Evolutionary conservation across 1,139 yeast genomes (phyloP).

Genomic region (Yarrowia galli): DNA sequence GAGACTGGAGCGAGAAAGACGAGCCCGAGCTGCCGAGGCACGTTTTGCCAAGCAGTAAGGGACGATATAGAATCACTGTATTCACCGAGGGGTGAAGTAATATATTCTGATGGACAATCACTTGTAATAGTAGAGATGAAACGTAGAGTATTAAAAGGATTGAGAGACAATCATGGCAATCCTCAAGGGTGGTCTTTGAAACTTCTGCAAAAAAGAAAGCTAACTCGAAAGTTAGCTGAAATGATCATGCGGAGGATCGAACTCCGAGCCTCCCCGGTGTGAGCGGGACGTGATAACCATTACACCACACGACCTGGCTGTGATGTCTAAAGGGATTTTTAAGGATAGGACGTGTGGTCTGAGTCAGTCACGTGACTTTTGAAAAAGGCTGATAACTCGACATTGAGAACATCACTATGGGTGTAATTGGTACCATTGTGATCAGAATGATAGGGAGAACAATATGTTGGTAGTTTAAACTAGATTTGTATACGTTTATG

Average conservation of each 20-base stretch:
- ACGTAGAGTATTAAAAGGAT: too few relatives aligned
- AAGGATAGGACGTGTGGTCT: background rate
- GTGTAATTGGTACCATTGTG: background rate
- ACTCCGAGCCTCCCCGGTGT: slow-evolving; percentile 39
- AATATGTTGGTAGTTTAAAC: too few relatives aligned
- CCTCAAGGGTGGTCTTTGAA: too few relatives aligned
- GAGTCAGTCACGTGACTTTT: background rate
- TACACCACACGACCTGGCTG: slow-evolving; percentile 34
- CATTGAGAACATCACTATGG: too few relatives aligned
- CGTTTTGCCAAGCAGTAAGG: slow-evolving; percentile 56
- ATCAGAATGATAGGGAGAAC: background rate
- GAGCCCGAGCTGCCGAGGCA: slow-evolving; percentile 97
- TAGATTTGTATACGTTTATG: too few relatives aligned
- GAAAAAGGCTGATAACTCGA: background rate
- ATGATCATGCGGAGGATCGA: slow-evolving; percentile 38
- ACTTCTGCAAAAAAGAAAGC: background rate
- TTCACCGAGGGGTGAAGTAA: too few relatives aligned
- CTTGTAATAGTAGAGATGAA: too few relatives aligned
- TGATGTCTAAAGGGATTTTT: background rate
- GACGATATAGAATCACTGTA: background rate
- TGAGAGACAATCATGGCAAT: too few relatives aligned
- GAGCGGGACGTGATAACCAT: slow-evolving; percentile 39
- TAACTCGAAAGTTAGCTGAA: too few relatives aligned
- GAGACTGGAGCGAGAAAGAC: slow-evolving; percentile 86
- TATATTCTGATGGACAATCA: too few relatives aligned